phyloP scores from a whole-genome alignment of 2,329 filamentous ascomycete species.

The Microcyclospora tardicrescens region DNA sequence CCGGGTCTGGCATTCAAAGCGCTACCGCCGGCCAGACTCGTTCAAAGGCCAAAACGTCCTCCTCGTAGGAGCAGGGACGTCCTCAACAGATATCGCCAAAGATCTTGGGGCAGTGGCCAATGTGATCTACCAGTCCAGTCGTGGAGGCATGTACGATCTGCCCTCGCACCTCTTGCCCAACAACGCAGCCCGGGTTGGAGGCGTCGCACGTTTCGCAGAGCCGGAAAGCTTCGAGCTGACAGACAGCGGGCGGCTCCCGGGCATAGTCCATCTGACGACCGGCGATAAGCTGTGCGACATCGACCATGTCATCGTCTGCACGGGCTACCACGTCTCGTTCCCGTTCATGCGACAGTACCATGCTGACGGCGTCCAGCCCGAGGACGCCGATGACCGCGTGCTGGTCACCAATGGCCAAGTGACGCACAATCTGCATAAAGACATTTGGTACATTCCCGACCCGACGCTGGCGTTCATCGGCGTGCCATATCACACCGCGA shows the following conservation, averaged over 20 bases:
- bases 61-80: too few species aligned
- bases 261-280: conserved; percentile 39
- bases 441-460: conserved; percentile 59
- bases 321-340: conserved; percentile 55
- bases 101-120: too few species aligned
- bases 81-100: too few species aligned
- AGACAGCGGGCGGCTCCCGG: conserved; percentile 32
- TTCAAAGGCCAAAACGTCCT: too few species aligned
- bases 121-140: too few species aligned
- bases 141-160: conserved; percentile 50
- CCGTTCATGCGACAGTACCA: conserved; percentile 48
- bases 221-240: conserved; percentile 1
- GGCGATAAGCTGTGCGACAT: conserved; percentile 42
- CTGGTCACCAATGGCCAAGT: conserved; percentile 53
- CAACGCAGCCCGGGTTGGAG: conserved; percentile 40
- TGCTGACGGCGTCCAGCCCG: conserved; percentile 29
- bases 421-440: conserved; percentile 54
- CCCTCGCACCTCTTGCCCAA: conserved; percentile 41
- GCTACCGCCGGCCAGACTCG: too few species aligned
- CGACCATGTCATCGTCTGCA: conserved; percentile 51
- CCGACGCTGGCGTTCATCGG: conserved; percentile 51
- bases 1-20: too few species aligned
- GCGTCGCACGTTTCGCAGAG: conserved; percentile 35
- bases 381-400: conserved; percentile 38
- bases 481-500: conserved; percentile 52